Evolutionary conservation across 257 asterid species (phyloP).

Genomic region (Hygrophila difformis): DNA sequence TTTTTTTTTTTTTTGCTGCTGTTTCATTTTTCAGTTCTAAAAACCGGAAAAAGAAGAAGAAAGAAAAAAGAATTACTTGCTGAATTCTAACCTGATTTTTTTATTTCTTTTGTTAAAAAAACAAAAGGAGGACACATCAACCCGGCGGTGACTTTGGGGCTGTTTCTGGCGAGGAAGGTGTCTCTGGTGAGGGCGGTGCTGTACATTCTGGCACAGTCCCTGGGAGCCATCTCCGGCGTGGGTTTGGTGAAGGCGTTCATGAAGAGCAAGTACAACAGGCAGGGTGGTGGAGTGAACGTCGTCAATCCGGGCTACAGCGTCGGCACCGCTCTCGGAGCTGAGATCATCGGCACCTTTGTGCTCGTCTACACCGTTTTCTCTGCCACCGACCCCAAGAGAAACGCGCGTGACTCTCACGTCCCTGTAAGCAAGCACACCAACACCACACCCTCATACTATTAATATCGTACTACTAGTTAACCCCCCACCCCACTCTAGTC

Average conservation of each 20-base stretch:
- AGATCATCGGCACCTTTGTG: constrained; percentile 81
- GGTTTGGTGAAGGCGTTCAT: constrained; percentile 78
- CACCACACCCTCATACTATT: too few species aligned
- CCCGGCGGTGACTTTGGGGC: constrained; percentile 83
- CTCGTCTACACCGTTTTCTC: constrained; percentile 89
- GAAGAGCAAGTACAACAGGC: constrained; percentile 38
- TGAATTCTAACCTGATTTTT: too few species aligned
- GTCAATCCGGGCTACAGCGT: constrained; percentile 47
- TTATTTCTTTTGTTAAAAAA: too few species aligned
- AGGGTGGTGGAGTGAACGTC: constrained; percentile 62
- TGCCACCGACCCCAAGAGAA: constrained; percentile 83
- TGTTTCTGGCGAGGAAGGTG: constrained; percentile 70
- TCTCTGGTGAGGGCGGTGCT: constrained; percentile 55
- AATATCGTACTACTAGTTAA: too few species aligned
- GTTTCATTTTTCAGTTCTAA: too few species aligned
- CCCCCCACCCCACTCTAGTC: too few species aligned
- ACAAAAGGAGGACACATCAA: constrained; percentile 86
- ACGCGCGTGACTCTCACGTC: constrained; percentile 85
- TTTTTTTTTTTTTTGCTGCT: too few species aligned
- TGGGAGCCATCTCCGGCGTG: constrained; percentile 77
- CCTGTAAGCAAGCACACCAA: too few species aligned
- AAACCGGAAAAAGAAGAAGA: too few species aligned
- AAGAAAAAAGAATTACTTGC: too few species aligned
- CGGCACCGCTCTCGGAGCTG: constrained; percentile 78
- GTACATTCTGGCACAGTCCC: constrained; percentile 60